These are phyloP conservation scores for Mycena capillaripes DNA, from an alignment of 768 basidiomycete species.

Conservation along the genomic window DNA sequence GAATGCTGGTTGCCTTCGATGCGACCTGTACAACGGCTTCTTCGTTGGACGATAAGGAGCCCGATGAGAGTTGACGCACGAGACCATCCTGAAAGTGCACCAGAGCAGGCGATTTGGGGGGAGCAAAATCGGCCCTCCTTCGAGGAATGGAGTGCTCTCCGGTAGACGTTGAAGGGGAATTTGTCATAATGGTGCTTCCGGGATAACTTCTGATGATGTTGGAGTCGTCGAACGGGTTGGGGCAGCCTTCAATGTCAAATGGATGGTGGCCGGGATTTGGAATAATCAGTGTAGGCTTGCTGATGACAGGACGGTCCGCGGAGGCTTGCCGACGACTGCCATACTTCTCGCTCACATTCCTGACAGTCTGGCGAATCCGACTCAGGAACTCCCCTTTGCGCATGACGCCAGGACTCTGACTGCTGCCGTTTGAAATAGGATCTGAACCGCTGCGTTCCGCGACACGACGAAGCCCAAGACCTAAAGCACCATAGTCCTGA, in stretches of 20 bases:
- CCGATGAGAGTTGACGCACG: constrained; percentile 52
- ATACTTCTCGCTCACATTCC: constrained; percentile 78
- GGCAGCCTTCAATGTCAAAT: constrained; percentile 50
- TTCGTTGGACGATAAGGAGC: constrained; percentile 49
- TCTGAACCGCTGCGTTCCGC: constrained; percentile 57
- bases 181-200: constrained; percentile 64
- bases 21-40: constrained; percentile 64
- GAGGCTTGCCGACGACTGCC: constrained; percentile 49
- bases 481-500: constrained; percentile 50
- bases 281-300: constrained; percentile 65
- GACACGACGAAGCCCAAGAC: constrained; percentile 66
- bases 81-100: constrained; percentile 57
- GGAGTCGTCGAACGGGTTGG: constrained; percentile 59
- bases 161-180: constrained; percentile 77
- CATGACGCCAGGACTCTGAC: constrained; percentile 68
- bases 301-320: constrained; percentile 65
- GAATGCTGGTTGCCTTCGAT: constrained; percentile 67
- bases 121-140: constrained; percentile 77
- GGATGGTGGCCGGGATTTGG: constrained; percentile 42
- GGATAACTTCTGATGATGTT: constrained; percentile 53
- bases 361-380: constrained; percentile 73
- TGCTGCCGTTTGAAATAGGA: constrained; percentile 44
- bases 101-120: constrained; percentile 63
- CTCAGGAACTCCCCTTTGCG: constrained; percentile 79
- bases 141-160: constrained; percentile 76